Evolutionary conservation across 768 basidiomycete species (phyloP).

Genomic region (Panus rudis): DNA sequence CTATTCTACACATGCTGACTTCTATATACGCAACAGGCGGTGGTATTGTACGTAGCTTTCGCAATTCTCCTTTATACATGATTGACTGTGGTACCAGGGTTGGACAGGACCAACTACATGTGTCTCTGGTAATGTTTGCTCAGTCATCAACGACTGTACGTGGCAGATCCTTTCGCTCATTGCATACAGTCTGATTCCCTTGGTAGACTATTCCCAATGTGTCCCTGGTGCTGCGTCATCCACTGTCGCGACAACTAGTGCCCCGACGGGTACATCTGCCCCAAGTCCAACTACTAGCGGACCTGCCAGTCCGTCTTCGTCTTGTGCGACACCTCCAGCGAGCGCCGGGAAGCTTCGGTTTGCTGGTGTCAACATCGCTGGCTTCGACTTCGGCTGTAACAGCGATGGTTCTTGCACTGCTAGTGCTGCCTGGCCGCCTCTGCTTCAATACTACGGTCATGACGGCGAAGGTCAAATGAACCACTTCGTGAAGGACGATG

Average conservation of each 20-base stretch:
- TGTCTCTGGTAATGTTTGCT: conserved; percentile 26
- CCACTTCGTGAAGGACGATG: conserved; percentile 50
- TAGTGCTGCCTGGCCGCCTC: conserved; percentile 36
- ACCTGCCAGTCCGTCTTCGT: conserved; percentile 13
- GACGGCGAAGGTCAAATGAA: conserved; percentile 53
- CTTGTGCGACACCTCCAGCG: conserved; percentile 6
- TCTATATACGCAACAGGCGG: conserved; percentile 8
- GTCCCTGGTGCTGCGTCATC: conserved; percentile 22
- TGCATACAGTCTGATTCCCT: not conserved
- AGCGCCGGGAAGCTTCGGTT: conserved; percentile 25
- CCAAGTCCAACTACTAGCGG: conserved; percentile 16
- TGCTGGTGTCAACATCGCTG: conserved; percentile 46
- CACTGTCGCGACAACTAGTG: conserved; percentile 8
- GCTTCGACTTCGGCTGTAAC: conserved; percentile 48
- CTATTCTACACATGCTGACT: not conserved
- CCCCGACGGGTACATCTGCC: conserved; percentile 7
- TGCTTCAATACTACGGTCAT: conserved; percentile 34
- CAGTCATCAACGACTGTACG: conserved; percentile 25
- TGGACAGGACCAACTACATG: conserved; percentile 32
- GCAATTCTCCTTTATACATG: not conserved
- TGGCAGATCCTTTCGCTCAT: conserved; percentile 1
- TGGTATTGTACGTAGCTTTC: conserved; percentile 12
- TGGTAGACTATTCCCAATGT: conserved; percentile 29
- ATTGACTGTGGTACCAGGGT: conserved; percentile 15
- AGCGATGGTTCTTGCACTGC: conserved; percentile 36